A percentile compares a stretch with the other conserved stretches of the same genome.
Conservation (phyloP, 495 filamentous ascomycete genomes). For the Cenococcum geophilum region DNA sequence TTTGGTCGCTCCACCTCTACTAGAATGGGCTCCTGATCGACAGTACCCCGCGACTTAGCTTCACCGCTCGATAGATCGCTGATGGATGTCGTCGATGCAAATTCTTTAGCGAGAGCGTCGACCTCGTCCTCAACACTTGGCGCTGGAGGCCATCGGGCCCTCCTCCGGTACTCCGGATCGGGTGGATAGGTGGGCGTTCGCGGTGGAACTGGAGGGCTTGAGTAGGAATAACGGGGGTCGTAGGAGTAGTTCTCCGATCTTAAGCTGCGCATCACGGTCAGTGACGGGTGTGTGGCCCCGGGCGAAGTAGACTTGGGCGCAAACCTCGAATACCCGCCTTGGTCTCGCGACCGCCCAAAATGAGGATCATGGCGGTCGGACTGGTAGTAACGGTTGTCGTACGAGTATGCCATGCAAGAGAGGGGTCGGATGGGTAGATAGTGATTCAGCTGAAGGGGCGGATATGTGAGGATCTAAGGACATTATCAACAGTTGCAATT, state of each 20-base stretch:
- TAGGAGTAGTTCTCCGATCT: constrained; percentile 9
- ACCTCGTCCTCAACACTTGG: constrained; percentile 38
- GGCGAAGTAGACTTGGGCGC: not conserved
- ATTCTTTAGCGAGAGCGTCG: constrained; percentile 34
- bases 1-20: constrained; percentile 29
- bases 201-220: constrained; percentile 22
- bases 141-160: constrained; percentile 34
- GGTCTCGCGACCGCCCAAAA: constrained; percentile 15
- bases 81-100: constrained; percentile 10
- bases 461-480: not conserved
- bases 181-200: constrained; percentile 18
- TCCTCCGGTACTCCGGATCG: constrained; percentile 16
- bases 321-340: constrained; percentile 16
- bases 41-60: constrained; percentile 31
- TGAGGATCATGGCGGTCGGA: constrained; percentile 16
- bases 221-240: constrained; percentile 27
- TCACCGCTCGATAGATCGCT: constrained; percentile 30
- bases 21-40: constrained; percentile 42
- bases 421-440: constrained; percentile 13
- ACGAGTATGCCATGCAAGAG: constrained; percentile 23
- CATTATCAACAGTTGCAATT: not conserved
- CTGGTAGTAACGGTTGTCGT: constrained; percentile 18
- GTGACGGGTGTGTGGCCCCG: not conserved
- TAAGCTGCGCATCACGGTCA: constrained; percentile 17
- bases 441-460: not conserved